phyloP scores from a whole-genome alignment of 1,139 yeast genomes.

The Pneumocystis canis region DNA sequence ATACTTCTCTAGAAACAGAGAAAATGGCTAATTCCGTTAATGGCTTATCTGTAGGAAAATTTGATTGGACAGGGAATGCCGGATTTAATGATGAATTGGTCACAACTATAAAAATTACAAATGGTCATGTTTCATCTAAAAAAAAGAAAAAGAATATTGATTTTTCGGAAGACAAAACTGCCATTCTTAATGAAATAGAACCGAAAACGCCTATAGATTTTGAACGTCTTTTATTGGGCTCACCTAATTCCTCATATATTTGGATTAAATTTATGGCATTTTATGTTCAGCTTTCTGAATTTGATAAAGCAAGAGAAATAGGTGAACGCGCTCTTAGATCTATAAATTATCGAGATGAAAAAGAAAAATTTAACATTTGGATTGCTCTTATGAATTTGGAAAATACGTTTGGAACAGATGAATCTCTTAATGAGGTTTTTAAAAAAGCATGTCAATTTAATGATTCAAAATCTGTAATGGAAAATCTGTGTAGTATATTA shows the following conservation, averaged over 20 bases:
- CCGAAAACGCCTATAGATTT: slow-evolving; percentile 88
- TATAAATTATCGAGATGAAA: slow-evolving; percentile 81
- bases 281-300: slow-evolving; percentile 84
- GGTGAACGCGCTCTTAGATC: slow-evolving; percentile 86
- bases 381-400: slow-evolving; percentile 88
- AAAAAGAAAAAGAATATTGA: slow-evolving; percentile 26
- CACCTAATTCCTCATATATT: slow-evolving; percentile 80
- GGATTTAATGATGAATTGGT: slow-evolving; percentile 6
- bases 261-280: slow-evolving; percentile 99
- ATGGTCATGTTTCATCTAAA: slow-evolving; percentile 14
- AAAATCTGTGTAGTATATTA: slow-evolving; percentile 8
- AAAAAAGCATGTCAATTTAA: slow-evolving; percentile 75
- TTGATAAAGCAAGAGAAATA: slow-evolving; percentile 85
- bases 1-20: slow-evolving; percentile 15
- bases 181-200: slow-evolving; percentile 63
- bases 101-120: slow-evolving; percentile 26
- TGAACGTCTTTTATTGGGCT: slow-evolving; percentile 78
- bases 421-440: slow-evolving; percentile 64
- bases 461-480: slow-evolving; percentile 41
- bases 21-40: slow-evolving; percentile 2
- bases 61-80: slow-evolving; percentile 17
- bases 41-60: slow-evolving; percentile 15
- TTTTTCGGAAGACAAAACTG: slow-evolving; percentile 63
- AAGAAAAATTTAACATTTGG: slow-evolving; percentile 89
- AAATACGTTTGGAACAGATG: slow-evolving; percentile 79